Conservation (phyloP, 2,329 filamentous ascomycete genomes). For the Pseudogymnoascus sp. region DNA sequence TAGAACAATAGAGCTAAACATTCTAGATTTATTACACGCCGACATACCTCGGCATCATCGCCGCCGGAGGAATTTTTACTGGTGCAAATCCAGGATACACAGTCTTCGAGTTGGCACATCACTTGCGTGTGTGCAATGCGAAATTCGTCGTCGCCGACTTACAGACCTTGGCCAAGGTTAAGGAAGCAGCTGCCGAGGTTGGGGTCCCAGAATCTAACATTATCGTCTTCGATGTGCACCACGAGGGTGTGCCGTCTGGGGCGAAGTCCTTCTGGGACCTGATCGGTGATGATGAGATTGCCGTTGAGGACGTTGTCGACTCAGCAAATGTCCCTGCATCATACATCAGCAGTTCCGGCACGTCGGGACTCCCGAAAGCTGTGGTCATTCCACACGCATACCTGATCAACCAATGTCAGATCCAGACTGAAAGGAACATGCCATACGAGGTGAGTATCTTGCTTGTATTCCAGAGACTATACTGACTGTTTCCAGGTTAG, state of each 20-base stretch:
- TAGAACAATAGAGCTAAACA: background rate
- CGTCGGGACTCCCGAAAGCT: conserved; percentile 50
- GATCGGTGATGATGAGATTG: background rate
- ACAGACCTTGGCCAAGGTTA: conserved; percentile 18
- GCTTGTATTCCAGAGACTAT: conserved; percentile 44
- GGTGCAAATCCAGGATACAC: conserved; percentile 25
- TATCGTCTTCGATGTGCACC: conserved; percentile 14
- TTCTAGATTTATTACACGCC: conserved; percentile 20
- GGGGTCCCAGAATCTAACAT: conserved; percentile 19
- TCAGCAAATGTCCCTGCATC: conserved; percentile 31
- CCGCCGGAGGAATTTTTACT: conserved; percentile 22
- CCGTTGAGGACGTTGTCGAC: conserved; percentile 15
- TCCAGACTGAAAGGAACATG: conserved; percentile 42
- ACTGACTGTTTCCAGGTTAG: conserved; percentile 26
- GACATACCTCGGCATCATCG: conserved; percentile 20
- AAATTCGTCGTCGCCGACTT: conserved; percentile 23
- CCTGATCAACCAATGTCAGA: conserved; percentile 31
- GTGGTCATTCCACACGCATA: conserved; percentile 30
- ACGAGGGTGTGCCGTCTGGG: background rate
- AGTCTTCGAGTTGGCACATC: conserved; percentile 22
- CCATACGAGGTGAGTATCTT: conserved; percentile 50
- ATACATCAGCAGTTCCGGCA: conserved; percentile 35
- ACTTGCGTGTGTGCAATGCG: conserved; percentile 20
- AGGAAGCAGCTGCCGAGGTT: conserved; percentile 22
- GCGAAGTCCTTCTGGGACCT: background rate